Evolutionary conservation across 331 rosid genomes (phyloP), one percentile per base, ranked within the genome.

Genomic region (Quercus phellos): DNA sequence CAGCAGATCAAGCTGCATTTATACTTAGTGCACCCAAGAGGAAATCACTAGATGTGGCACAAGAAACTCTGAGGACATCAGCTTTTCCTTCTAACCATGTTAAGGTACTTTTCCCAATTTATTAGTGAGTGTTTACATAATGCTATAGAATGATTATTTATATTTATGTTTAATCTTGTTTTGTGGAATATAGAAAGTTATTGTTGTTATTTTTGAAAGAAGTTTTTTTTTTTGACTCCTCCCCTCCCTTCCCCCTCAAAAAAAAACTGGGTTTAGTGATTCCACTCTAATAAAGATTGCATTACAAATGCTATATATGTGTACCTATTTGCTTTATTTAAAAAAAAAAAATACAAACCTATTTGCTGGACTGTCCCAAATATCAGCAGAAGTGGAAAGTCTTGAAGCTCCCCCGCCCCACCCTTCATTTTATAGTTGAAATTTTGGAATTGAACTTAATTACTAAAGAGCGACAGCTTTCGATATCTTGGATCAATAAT

Each of bases 1-100:
- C 88, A 26, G 60, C 79, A 38, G 88, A 84, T 78, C 88, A 84
- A 74, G 88, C 88, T 80, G 88, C 88, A 60, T 81, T 84, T 76
- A 84, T 84, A 38, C 88, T 84, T 32, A 84, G 88, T 81, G 80
- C 68, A 38, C 88, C 85, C 35, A 84, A 84, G 73, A 81, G 55
- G 71, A 84, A 74, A 68, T 77, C 78, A 42, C 78, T 72, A 30
- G 88, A 84, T 74, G 78, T 84, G 43, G 85, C 88, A 5, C 88
- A 84, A 72, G 88, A 84, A 56, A 84, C 88, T 54, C 85, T 84
- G 6, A 77, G 88, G 50, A 84, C 88, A 0, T 84, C 88, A 6
- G 74, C 79, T 74, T 84, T 84, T 74, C 88, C 88, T 51, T 67
- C 58, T 55, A 29, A 73, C 26, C 88, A 84, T 74, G 88, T 81